Evolutionary conservation across 2,329 filamentous ascomycete species (phyloP).

Genomic region (Leptodontidium sp.): DNA sequence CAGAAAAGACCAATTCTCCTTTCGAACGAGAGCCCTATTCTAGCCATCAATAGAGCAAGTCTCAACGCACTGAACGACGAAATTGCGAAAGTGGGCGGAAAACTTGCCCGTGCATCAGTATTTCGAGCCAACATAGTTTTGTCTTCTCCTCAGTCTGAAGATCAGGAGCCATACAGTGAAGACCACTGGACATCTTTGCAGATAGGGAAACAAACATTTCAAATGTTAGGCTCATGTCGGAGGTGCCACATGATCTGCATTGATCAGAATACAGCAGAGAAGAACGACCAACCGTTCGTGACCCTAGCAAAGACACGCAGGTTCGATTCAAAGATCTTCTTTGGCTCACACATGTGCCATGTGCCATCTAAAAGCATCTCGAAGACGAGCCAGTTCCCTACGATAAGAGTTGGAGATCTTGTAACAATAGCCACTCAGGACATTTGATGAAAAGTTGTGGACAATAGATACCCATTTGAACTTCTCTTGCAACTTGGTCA

Average conservation of each 20-base stretch:
- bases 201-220: conserved; percentile 71
- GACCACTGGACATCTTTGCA: conserved; percentile 76
- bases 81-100: conserved; percentile 70
- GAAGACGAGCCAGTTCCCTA: conserved; percentile 48
- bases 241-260: conserved; percentile 97
- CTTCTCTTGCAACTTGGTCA: not conserved
- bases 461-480: not conserved
- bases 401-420: conserved; percentile 60
- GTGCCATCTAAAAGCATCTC: conserved; percentile 38
- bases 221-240: conserved; percentile 83
- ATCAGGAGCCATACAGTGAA: conserved; percentile 72
- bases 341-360: conserved; percentile 81
- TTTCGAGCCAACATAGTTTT: conserved; percentile 93
- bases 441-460: not conserved
- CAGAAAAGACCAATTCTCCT: conserved; percentile 70
- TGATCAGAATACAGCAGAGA: conserved; percentile 81
- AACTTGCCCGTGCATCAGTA: conserved; percentile 72
- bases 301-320: conserved; percentile 88
- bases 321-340: conserved; percentile 84
- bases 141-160: conserved; percentile 51
- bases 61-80: conserved; percentile 78
- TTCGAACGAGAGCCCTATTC: conserved; percentile 93
- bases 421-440: conserved; percentile 29
- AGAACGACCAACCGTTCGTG: conserved; percentile 84
- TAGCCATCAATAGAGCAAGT: conserved; percentile 83